Base-by-base conservation (phyloP, 1,284 basidiomycete genomes). In the Trametes sp. region DNA sequence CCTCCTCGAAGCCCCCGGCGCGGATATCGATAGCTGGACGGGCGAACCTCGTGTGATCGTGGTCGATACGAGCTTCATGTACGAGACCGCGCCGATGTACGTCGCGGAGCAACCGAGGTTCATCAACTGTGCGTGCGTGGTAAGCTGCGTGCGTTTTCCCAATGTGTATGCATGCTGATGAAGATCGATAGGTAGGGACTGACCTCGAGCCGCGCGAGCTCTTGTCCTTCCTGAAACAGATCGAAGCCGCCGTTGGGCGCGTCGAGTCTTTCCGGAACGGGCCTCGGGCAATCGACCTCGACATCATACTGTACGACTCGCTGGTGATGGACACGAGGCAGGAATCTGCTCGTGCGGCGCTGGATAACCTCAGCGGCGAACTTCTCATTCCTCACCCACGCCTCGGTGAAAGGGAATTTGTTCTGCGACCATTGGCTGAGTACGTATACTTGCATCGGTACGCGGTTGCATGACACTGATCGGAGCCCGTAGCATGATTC, bases 1-100 rank as follows among this genome's bases (percentile, higher is more conserved):
- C 3, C 71, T 84, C 29, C 80, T 90, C 2, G 88, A 89, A 72
- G 67, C 73, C 19, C 81, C 85, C 6, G 65, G 68, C 62, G 75
- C 59, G 41, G 65, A 69, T 60, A 72, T 64, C 16, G 56, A 72
- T 4, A 61, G 69, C 1, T 69, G 73, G 13, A 63, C 66, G 0
- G 63, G 58, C 2, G 48, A 57, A 2, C 63, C 68, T 3, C 46
- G 69, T 21, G 76, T 88, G 4, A 73, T 71, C 16, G 78, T 96
- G 16, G 77, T 92, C 28, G 84, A 94, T 68, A 96, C 95, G 0
- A 96, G 94, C 73, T 95, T 96, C 77, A 77, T 99, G 78, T 99
- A 99, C 75, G 92, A 98, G 77, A 96, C 92, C 21, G 83, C 89
- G 23, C 95, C 98, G 0, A 98, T 98, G 98, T 99, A 99, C 76